Base-by-base conservation (phyloP, 768 basidiomycete genomes). In the Rhizopogon sp. region DNA sequence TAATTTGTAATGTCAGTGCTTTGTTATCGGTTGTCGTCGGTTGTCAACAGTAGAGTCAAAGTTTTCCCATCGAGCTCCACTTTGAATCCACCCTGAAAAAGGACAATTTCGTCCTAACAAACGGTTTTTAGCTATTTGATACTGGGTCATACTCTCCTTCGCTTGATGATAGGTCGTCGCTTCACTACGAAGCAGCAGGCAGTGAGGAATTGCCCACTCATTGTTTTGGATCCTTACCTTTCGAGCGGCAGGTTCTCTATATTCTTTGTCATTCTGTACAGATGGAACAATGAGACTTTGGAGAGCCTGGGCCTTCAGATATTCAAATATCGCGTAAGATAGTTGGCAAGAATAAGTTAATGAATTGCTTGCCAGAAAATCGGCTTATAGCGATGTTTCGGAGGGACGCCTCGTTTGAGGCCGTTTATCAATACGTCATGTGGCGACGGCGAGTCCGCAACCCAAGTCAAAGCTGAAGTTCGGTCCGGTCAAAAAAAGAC, bases 341-440 rank as follows among this genome's bases (percentile, higher is more conserved):
- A 25, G 44, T 44, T 4, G 39, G 14, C 39, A 46, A 41, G 42
- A 8, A 47, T 13, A 29, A 41, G 29, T 39, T 10, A 33, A 31
- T 28, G 10, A 25, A 31, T 35, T 46, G 53, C 57, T n/a, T 54
- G 87, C 90, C 84, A 80, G 40, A 80, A 83, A 66, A 85, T 85
- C 6, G 78, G 70, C 33, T 77, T 77, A 58, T 80, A 74, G 25
- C 87, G 77, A 61, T 89, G 81, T 64, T 88, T 91, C 0, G 85
- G 80, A 10, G 88, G 73, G 1, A 88, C 82, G 2, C 91, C 91
- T 43, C 91, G 83, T 62, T 80, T 85, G n/a, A 85, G 71, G 2
- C 92, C 91, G 57, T 89, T 90, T 59, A 89, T 88, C 44, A 93
- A 63, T 20, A 90, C 77, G 64, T 95, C 89, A 29, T 71, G 65